Percentiles rank a stretch among this genome's conserved stretches.
phyloP scores from a whole-genome alignment of 371 early-diverging fungal species.

The Mortierella sp. region DNA sequence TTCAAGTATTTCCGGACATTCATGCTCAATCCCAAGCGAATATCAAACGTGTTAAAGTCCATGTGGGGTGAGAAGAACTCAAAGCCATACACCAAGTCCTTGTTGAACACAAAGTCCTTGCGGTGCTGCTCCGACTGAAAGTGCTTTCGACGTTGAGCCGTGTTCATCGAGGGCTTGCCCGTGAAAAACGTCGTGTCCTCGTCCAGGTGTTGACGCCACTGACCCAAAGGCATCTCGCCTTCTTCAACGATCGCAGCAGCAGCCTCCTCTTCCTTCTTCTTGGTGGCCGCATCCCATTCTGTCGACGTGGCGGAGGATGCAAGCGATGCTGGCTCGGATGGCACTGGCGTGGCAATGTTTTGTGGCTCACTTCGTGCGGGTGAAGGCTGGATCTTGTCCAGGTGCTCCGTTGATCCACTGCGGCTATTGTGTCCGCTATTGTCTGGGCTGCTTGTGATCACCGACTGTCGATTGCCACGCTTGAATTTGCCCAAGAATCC shows the following conservation, averaged over 20 bases:
- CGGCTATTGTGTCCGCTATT: conserved; percentile 11
- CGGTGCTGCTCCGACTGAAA: conserved; percentile 69
- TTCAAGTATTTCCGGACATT: conserved; percentile 74
- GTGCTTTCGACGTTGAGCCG: conserved; percentile 62
- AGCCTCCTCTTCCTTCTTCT: not conserved
- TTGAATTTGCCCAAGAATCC: conserved; percentile 49
- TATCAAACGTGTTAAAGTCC: conserved; percentile 80
- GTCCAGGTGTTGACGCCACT: conserved; percentile 38
- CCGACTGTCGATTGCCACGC: conserved; percentile 35
- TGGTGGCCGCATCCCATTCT: conserved; percentile 5
- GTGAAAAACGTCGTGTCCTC: conserved; percentile 53
- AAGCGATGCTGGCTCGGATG: conserved; percentile 37
- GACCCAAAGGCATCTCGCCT: conserved; percentile 26
- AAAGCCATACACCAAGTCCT: conserved; percentile 71
- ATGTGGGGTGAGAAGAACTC: conserved; percentile 83
- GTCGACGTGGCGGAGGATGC: conserved; percentile 17
- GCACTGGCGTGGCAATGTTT: conserved; percentile 3
- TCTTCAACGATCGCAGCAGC: conserved; percentile 3
- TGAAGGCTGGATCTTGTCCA: conserved; percentile 21
- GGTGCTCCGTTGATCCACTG: conserved; percentile 29
- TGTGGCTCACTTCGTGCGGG: not conserved
- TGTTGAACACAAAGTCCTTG: conserved; percentile 62
- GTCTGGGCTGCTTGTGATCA: conserved; percentile 23
- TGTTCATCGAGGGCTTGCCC: conserved; percentile 19
- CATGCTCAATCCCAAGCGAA: conserved; percentile 72